These are phyloP conservation scores for Polychaeton citri DNA, from an alignment of 2,329 filamentous ascomycete species.

Conservation along the genomic window DNA sequence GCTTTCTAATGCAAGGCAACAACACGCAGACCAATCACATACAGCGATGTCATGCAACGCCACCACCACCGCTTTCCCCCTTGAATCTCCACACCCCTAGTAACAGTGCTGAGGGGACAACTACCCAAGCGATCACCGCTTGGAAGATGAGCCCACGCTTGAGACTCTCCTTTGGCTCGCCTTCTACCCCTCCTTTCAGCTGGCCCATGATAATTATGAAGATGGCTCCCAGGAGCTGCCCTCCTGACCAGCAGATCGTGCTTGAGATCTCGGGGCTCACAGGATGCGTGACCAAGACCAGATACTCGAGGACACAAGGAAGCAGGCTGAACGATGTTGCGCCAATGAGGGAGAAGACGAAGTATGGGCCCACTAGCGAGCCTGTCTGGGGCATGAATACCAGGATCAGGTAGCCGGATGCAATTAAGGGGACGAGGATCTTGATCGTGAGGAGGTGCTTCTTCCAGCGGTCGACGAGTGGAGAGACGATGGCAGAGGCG, in stretches of 20 bases:
- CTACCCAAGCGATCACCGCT: constrained; percentile 53
- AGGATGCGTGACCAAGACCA: constrained; percentile 79
- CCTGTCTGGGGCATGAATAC: constrained; percentile 63
- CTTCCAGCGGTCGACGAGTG: constrained; percentile 76
- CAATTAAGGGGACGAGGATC: constrained; percentile 60
- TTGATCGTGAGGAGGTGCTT: constrained; percentile 62
- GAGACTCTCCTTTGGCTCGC: constrained; percentile 47
- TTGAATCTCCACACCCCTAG: constrained; percentile 40
- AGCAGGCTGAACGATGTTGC: constrained; percentile 68
- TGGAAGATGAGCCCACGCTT: constrained; percentile 63
- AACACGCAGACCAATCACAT: too few species aligned
- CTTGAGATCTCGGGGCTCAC: constrained; percentile 74
- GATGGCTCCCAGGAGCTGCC: constrained; percentile 70
- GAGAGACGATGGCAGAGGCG: constrained; percentile 59
- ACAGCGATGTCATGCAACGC: too few species aligned
- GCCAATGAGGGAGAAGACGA: constrained; percentile 63
- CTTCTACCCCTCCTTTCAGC: constrained; percentile 38
- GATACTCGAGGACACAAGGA: constrained; percentile 72
- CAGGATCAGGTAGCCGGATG: constrained; percentile 54
- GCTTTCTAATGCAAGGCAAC: too few species aligned
- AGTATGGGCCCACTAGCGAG: constrained; percentile 53
- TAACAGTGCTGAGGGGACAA: constrained; percentile 53
- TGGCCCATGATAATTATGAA: constrained; percentile 77
- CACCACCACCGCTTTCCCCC: too few species aligned
- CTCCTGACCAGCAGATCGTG: constrained; percentile 72